Percentiles rank a stretch among this genome's conserved stretches.
Evolutionary conservation across 441 rosid genomes (phyloP).

Genomic region (Syzygium syzygioides): DNA sequence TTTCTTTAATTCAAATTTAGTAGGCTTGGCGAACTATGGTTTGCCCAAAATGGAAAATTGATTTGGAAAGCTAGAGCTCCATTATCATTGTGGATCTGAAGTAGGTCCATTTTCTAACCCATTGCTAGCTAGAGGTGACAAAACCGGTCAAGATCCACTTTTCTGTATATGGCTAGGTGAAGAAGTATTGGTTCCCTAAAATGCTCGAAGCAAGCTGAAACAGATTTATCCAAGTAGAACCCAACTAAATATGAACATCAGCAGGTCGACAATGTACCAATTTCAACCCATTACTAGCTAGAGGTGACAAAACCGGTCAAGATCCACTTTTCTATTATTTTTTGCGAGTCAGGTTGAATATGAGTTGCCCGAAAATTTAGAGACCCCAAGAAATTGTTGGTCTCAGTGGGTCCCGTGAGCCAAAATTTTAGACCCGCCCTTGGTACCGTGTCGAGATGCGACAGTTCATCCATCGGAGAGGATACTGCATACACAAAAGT

Average conservation of each 20-base stretch:
- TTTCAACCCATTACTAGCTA: not conserved
- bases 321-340: not conserved
- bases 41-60: not conserved
- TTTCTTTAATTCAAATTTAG: not conserved
- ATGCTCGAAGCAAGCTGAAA: not conserved
- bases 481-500: not conserved
- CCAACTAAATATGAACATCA: not conserved
- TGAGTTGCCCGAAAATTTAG: not conserved
- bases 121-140: not conserved
- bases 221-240: not conserved
- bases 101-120: not conserved
- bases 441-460: not conserved
- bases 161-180: not conserved
- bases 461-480: not conserved
- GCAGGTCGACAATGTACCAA: accelerated
- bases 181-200: not conserved
- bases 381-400: not conserved
- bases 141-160: not conserved
- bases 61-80: not conserved
- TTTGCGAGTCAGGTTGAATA: not conserved
- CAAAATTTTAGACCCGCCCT: not conserved
- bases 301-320: not conserved
- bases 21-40: not conserved
- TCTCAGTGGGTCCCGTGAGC: not conserved
- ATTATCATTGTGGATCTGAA: not conserved